Evolutionary conservation across 371 early-diverging fungal species (phyloP).

Genomic region (Zychaea mexicana): DNA sequence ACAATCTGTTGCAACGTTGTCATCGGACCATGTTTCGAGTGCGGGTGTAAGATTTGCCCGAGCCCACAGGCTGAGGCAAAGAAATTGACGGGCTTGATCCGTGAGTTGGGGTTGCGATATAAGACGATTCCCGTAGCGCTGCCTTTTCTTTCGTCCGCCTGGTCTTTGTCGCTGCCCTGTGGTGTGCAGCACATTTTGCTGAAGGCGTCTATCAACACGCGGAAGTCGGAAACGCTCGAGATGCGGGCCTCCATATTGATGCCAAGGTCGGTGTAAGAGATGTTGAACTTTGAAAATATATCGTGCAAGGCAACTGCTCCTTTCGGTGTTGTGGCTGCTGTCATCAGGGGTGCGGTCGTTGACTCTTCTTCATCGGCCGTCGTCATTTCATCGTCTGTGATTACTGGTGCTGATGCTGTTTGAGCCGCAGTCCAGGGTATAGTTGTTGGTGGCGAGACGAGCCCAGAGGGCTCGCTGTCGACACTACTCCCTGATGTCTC

Average conservation of each 20-base stretch:
- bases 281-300: slow-evolving; percentile 20
- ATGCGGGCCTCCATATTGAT: slow-evolving; percentile 33
- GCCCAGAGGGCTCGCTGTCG: slow-evolving; percentile 3
- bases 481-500: slow-evolving; percentile 6
- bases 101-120: slow-evolving; percentile 38
- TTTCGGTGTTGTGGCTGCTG: background rate
- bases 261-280: slow-evolving; percentile 30
- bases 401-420: background rate
- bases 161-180: background rate
- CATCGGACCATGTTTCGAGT: slow-evolving; percentile 24
- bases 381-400: background rate
- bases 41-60: slow-evolving; percentile 28
- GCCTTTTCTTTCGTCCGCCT: background rate
- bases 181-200: slow-evolving; percentile 8
- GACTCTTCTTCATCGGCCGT: background rate
- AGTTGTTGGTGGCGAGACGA: background rate
- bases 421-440: background rate
- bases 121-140: slow-evolving; percentile 16
- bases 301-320: background rate
- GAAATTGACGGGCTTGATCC: slow-evolving; percentile 42
- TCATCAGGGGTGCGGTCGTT: background rate
- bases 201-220: slow-evolving; percentile 30
- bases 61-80: slow-evolving; percentile 30
- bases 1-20: slow-evolving; percentile 34
- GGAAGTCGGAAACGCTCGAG: slow-evolving; percentile 26